Base-by-base conservation (phyloP, 2,329 filamentous ascomycete species). In the Ophiocordyceps unilateralis region DNA sequence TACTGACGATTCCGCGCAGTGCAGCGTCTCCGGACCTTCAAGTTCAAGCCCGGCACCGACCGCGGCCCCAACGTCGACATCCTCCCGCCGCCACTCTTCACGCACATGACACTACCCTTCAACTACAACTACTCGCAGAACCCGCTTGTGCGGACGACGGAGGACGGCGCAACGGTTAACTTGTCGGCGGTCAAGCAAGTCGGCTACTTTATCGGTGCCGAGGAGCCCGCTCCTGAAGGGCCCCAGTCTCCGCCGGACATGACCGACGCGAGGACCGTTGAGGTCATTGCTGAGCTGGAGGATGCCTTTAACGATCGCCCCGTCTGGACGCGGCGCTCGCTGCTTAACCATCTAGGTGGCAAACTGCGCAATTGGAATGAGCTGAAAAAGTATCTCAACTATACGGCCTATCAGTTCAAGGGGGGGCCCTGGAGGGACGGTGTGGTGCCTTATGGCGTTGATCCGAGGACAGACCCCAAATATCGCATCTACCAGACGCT, bases 351-450 rank as follows among this genome's bases (percentile, higher is more conserved):
- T 42, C 68, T 95, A 24, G 64, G 62, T 2, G 62, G 63, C 41
- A 64, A 62, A 40, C 64, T 67, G 22, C 66, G 65, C 38, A 67
- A 69, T 46, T 74, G 68, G 57, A 72, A 72, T 45, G 61, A 72
- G 37, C 60, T 94, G 46, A 82, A 85, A 52, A 74, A 81, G 55
- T 83, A 83, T 40, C 74, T 88, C 42, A 82, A 86, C 48, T 89
- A 91, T 53, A 78, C 85, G 5, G 87, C 83, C 9, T 98, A 94
- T 62, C 85, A 88, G 61, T 95, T 96, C 68, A 81, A 83, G 46
- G 86, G 83, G 20, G 91, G 91, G 0, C 88, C 91, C 0, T 98
- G 86, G 82, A 76, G 86, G 48, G 88, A 96, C 58, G 80, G 83
- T 3, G 77, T 95, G 43, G 76, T 95, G 48, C 78, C 74, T 40